These are phyloP conservation scores for Penicillium sp. DNA, from an alignment of 2,329 filamentous ascomycete species.

Conservation along the genomic window DNA sequence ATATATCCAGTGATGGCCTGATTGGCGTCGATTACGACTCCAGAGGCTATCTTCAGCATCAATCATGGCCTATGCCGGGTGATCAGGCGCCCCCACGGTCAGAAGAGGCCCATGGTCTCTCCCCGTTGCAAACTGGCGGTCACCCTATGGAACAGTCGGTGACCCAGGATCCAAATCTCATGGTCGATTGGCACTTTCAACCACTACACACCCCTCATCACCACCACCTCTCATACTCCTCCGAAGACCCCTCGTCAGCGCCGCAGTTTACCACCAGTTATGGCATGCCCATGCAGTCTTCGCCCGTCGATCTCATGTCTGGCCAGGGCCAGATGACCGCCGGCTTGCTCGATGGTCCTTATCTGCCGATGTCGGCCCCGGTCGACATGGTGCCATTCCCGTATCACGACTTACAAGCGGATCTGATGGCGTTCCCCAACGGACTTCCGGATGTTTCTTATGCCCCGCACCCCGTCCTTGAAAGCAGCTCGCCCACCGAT, in stretches of 20 bases:
- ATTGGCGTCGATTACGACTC: slow-evolving; percentile 51
- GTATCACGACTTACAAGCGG: slow-evolving; percentile 76
- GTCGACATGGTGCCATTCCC: slow-evolving; percentile 68
- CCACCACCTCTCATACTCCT: slow-evolving; percentile 39
- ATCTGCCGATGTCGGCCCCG: slow-evolving; percentile 54
- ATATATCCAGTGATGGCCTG: slow-evolving; percentile 47
- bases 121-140: slow-evolving; percentile 46
- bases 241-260: slow-evolving; percentile 55
- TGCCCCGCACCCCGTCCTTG: slow-evolving; percentile 44
- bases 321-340: slow-evolving; percentile 65
- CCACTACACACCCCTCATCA: slow-evolving; percentile 38
- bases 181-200: slow-evolving; percentile 50
- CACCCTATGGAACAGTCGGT: slow-evolving; percentile 46
- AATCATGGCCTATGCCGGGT: slow-evolving; percentile 45
- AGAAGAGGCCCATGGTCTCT: slow-evolving; percentile 42
- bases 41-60: slow-evolving; percentile 45
- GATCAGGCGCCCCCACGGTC: slow-evolving; percentile 41
- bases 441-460: slow-evolving; percentile 50
- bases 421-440: slow-evolving; percentile 59
- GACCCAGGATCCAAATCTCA: slow-evolving; percentile 45
- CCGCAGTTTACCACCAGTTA: slow-evolving; percentile 60
- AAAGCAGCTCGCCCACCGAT: slow-evolving; percentile 68
- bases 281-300: slow-evolving; percentile 45
- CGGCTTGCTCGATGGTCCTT: slow-evolving; percentile 63
- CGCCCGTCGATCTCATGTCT: slow-evolving; percentile 56